These are phyloP conservation scores for Tolypocladium nubicola DNA, from an alignment of 2,329 filamentous ascomycete genomes.

Conservation along the genomic window DNA sequence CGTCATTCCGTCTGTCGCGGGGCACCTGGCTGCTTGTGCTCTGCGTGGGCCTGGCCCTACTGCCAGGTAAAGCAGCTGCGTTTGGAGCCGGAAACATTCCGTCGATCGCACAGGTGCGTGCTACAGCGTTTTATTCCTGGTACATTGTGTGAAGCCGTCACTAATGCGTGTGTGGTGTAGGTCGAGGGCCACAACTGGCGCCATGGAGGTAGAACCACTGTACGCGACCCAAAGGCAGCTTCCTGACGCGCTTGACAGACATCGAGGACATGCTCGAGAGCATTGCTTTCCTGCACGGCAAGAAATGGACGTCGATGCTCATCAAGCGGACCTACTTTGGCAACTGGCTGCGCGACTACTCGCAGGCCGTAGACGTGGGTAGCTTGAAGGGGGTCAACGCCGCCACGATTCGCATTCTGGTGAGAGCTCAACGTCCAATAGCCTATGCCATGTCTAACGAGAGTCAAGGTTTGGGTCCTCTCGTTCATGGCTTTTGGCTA, in stretches of 20 bases:
- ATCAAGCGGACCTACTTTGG: slow-evolving; percentile 75
- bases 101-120: slow-evolving; percentile 40
- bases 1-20: slow-evolving; percentile 34
- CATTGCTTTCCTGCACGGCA: slow-evolving; percentile 64
- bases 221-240: neutral
- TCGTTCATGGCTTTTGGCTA: slow-evolving; percentile 77
- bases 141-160: neutral
- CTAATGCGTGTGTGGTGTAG: slow-evolving; percentile 21
- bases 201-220: slow-evolving; percentile 43
- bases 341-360: slow-evolving; percentile 81
- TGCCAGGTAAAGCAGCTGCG: slow-evolving; percentile 46
- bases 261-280: slow-evolving; percentile 76
- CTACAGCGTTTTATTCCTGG: neutral
- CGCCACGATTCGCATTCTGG: slow-evolving; percentile 66
- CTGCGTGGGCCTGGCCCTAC: slow-evolving; percentile 42
- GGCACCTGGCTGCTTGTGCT: slow-evolving; percentile 41
- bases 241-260: slow-evolving; percentile 29
- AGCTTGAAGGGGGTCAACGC: slow-evolving; percentile 70
- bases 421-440: slow-evolving; percentile 14
- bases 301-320: slow-evolving; percentile 76
- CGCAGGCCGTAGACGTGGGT: slow-evolving; percentile 71
- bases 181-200: slow-evolving; percentile 61
- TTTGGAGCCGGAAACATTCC: slow-evolving; percentile 65
- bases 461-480: slow-evolving; percentile 60
- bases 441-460: neutral